phyloP scores from a whole-genome alignment of 257 asterid species.

The Gynochthodes officinalis region DNA sequence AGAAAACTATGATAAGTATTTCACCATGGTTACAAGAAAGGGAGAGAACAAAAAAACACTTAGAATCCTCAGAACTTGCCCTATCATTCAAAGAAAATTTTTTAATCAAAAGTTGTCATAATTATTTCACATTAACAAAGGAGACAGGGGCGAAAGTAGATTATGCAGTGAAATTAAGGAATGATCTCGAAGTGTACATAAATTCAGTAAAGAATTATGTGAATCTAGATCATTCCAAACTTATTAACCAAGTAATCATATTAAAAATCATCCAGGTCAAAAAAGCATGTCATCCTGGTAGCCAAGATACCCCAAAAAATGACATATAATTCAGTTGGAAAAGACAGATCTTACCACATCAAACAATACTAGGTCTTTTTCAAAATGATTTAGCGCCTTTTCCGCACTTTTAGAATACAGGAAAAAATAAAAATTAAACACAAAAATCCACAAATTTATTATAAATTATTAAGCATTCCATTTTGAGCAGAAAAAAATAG shows the following conservation, averaged over 20 bases:
- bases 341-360: slow-evolving; percentile 75
- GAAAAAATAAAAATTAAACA: background rate
- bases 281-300: background rate
- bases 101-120: background rate
- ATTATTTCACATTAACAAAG: no score
- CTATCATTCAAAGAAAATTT: background rate
- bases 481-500: no score
- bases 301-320: background rate
- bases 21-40: background rate
- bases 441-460: background rate
- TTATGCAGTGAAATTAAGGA: background rate
- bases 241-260: no score
- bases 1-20: background rate
- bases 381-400: slow-evolving; percentile 72
- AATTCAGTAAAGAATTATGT: background rate
- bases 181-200: background rate
- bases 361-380: slow-evolving; percentile 75
- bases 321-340: background rate
- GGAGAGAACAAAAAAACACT: background rate
- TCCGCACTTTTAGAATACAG: slow-evolving; percentile 57
- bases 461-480: background rate
- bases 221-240: background rate
- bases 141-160: background rate
- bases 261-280: no score
- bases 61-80: background rate